Conservation (phyloP, 495 filamentous ascomycete genomes). For the Aspergillus taichungensis region DNA sequence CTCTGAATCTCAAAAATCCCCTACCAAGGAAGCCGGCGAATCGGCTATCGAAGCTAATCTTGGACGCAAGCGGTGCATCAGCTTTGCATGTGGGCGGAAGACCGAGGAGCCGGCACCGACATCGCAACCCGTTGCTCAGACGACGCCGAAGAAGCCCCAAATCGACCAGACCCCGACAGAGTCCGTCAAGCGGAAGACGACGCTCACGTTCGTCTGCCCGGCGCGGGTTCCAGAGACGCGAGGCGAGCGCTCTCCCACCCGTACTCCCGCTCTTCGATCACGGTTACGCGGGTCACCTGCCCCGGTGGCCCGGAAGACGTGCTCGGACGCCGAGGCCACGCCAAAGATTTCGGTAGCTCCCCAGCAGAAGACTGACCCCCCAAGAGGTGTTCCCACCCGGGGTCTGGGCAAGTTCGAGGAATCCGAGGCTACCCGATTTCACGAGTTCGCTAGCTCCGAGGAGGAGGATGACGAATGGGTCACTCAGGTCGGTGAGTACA, state of each 20-base stretch:
- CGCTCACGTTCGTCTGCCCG: constrained; percentile 55
- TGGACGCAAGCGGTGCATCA: constrained; percentile 79
- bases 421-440: constrained; percentile 69
- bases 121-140: constrained; percentile 11
- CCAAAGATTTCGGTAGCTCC: constrained; percentile 3
- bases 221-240: constrained; percentile 27
- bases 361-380: constrained; percentile 3
- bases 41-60: constrained; percentile 46
- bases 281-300: constrained; percentile 39
- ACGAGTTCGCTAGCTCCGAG: constrained; percentile 83
- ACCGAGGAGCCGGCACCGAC: constrained; percentile 17
- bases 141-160: constrained; percentile 4
- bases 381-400: constrained; percentile 27
- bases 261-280: constrained; percentile 21
- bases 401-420: constrained; percentile 49
- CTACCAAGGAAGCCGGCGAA: constrained; percentile 25
- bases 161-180: constrained; percentile 17
- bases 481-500: constrained; percentile 50
- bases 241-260: constrained; percentile 24
- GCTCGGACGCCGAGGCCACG: constrained; percentile 13
- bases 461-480: constrained; percentile 84
- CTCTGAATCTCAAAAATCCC: constrained; percentile 16
- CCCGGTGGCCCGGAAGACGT: constrained; percentile 42
- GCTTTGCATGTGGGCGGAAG: constrained; percentile 69
- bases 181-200: constrained; percentile 41